These are phyloP conservation scores for Aethionema arabicum DNA, from an alignment of 345 rosid genomes.

Conservation along the genomic window DNA sequence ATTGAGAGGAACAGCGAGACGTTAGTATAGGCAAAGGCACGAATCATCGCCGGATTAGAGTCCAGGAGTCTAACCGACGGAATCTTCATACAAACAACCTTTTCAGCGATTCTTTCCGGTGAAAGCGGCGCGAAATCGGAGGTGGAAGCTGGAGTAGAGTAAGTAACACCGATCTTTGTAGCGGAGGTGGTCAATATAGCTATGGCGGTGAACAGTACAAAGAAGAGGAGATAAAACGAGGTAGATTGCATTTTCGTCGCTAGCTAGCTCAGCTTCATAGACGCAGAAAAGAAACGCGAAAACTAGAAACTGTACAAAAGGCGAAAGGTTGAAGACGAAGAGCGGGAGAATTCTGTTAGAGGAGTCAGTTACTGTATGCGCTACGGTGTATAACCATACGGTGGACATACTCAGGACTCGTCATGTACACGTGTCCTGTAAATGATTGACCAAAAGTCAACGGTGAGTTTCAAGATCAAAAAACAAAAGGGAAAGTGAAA, in stretches of 20 bases:
- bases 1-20: slow-evolving; percentile 75
- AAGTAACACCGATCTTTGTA: slow-evolving; percentile 47
- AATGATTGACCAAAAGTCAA: slow-evolving; percentile 24
- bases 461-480: no score
- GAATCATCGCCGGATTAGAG: slow-evolving; percentile 57
- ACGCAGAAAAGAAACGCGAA: slow-evolving; percentile 15
- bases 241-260: slow-evolving; percentile 10
- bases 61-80: slow-evolving; percentile 58
- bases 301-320: slow-evolving; percentile 17
- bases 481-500: not conserved
- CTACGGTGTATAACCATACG: slow-evolving; percentile 18
- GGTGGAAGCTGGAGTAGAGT: slow-evolving; percentile 34
- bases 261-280: slow-evolving; percentile 26
- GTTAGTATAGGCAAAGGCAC: slow-evolving; percentile 78
- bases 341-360: slow-evolving; percentile 43
- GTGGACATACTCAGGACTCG: not conserved
- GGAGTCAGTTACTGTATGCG: slow-evolving; percentile 14
- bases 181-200: slow-evolving; percentile 25
- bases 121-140: slow-evolving; percentile 30
- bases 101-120: slow-evolving; percentile 44
- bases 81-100: slow-evolving; percentile 49
- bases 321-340: slow-evolving; percentile 35
- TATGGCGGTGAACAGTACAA: slow-evolving; percentile 34
- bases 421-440: slow-evolving; percentile 22
- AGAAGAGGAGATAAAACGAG: slow-evolving; percentile 26